Evolutionary conservation across 2,329 filamentous ascomycete genomes (phyloP).

Genomic region (Botrytis deweyae): DNA sequence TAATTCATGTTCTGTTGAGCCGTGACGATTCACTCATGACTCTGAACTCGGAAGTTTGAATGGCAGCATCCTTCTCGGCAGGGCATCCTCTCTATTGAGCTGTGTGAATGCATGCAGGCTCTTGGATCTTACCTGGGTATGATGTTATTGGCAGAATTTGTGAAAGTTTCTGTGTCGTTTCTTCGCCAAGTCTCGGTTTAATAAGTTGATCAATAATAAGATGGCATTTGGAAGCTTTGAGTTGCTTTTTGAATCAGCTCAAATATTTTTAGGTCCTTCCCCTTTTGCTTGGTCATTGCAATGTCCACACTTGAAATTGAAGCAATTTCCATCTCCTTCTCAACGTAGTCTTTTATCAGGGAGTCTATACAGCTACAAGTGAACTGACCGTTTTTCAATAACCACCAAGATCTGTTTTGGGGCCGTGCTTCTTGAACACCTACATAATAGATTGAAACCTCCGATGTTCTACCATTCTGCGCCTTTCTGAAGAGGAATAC

Average conservation of each 20-base stretch:
- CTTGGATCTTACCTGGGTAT: not conserved
- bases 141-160: no score
- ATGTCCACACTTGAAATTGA: not conserved
- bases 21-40: not conserved
- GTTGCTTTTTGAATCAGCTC: not conserved
- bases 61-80: no score
- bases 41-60: not conserved
- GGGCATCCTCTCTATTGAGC: no score
- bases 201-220: no score
- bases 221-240: not conserved
- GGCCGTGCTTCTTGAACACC: not conserved
- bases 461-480: not conserved
- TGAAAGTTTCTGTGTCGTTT: no score
- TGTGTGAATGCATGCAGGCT: no score
- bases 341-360: not conserved
- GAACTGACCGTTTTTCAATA: not conserved
- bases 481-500: not conserved
- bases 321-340: not conserved
- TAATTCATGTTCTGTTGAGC: not conserved
- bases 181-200: not conserved
- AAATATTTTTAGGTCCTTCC: not conserved
- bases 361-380: not conserved
- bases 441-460: not conserved
- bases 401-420: not conserved
- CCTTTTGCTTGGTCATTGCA: not conserved